Conservation (phyloP, 768 basidiomycete species). For the Russula sp. region DNA sequence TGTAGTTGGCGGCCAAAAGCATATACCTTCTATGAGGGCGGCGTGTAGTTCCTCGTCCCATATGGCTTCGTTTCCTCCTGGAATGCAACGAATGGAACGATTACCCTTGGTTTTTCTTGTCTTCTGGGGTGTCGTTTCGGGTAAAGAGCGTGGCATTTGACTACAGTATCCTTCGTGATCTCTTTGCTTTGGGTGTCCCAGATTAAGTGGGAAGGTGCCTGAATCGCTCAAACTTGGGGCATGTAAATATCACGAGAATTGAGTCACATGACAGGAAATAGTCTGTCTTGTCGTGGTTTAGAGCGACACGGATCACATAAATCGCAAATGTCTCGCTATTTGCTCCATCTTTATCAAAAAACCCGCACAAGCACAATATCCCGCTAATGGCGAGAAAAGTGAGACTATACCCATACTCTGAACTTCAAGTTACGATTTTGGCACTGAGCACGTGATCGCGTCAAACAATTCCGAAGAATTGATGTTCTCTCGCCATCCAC, state of each 20-base stretch:
- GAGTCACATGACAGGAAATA: conserved; percentile 2
- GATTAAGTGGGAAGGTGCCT: not conserved
- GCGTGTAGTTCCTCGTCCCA: conserved; percentile 29
- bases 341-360: not conserved
- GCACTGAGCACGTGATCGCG: conserved; percentile 3
- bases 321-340: not conserved
- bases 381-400: not conserved
- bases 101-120: conserved; percentile 29
- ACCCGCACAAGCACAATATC: not conserved
- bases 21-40: conserved; percentile 30
- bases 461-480: not conserved
- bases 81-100: conserved; percentile 28
- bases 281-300: not conserved
- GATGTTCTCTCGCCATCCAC: not conserved
- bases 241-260: not conserved
- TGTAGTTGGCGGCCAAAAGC: conserved; percentile 17
- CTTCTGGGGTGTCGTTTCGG: conserved; percentile 17
- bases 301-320: too few relatives aligned
- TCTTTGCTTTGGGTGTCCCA: conserved; percentile 12
- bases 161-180: conserved; percentile 5
- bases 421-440: not conserved
- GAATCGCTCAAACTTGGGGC: not conserved
- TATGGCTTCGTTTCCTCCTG: conserved; percentile 29
- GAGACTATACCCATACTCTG: not conserved
- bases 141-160: conserved; percentile 23